Base-by-base conservation (phyloP, 2,329 filamentous ascomycete species). In the Exophiala sideris region DNA sequence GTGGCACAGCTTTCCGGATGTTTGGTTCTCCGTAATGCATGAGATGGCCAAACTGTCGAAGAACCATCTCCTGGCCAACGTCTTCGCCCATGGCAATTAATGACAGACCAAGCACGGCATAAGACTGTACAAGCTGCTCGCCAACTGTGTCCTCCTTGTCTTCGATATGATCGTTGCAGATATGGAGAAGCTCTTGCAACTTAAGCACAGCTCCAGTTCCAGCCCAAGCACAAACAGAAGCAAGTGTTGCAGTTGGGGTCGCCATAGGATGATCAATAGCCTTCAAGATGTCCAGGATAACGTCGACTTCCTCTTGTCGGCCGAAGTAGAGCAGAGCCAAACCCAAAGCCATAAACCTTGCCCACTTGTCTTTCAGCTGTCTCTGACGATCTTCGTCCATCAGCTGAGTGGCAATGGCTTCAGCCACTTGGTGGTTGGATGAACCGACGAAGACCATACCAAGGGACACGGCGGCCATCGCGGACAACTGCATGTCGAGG, bases 1-100 rank as follows among this genome's bases (percentile, higher is more conserved):
- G 80, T 34, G 94, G 94, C 29, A 99, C 94, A 16, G 91, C 92
- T 68, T 94, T 94, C 59, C 94, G 88, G 65, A 99, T 99, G 70
- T 99, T 97, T 68, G 91, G 82, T 71, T 96, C 92, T 60, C 95
- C 94, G 67, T 99, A 99, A 76, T 99, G 94, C 94, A 99, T 99
- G 57, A 99, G 80, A 71, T 99, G 94, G 46, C 91, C 94, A 66
- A 99, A 97, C 68, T 96, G 94, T 54, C 94, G 87, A 38, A 99
- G 81, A 9, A 97, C 91, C 94, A 99, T 99, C 69, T 99, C 94
- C 71, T 99, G 94, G 4, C 95, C 95, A 52, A 99, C 86, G 56
- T 99, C 95, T 71, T 99, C 94, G 57, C 94, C 94, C 94, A 99
- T 99, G 12, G 92, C 87, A 54, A 99, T 94, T 50, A 99, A 78